A percentile compares a stretch with the other conserved stretches of the same genome.
Conservation (phyloP, 1,139 yeast genomes). For the Entelexis sorbosivorans region DNA sequence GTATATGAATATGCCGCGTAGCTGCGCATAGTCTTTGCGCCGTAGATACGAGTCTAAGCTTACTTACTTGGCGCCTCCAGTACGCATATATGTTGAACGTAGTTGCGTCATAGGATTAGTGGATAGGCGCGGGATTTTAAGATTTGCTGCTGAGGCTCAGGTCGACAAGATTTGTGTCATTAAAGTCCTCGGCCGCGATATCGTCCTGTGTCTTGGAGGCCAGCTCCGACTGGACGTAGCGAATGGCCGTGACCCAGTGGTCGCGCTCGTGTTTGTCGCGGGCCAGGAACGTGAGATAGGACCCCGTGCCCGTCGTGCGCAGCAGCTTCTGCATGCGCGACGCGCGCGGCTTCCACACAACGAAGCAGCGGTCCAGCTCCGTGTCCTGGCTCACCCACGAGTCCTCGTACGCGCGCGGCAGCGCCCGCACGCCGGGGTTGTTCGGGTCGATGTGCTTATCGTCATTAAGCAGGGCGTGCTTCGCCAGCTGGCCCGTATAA, state of each 20-base stretch:
- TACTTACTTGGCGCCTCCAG: too few species aligned
- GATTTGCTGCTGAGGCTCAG: not conserved
- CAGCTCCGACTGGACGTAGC: constrained; percentile 33
- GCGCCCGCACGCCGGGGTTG: constrained; percentile 45
- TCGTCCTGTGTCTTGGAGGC: not conserved
- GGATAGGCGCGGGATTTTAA: too few species aligned
- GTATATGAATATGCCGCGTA: constrained; percentile 55
- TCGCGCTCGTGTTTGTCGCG: constrained; percentile 76
- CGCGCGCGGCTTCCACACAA: constrained; percentile 49
- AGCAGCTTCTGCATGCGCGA: not conserved
- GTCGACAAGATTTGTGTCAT: not conserved
- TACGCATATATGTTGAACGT: too few species aligned
- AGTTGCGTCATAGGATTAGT: too few species aligned
- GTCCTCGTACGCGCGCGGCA: constrained; percentile 66
- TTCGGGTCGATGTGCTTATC: constrained; percentile 38
- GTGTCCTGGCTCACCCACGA: constrained; percentile 81
- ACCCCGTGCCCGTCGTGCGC: constrained; percentile 18
- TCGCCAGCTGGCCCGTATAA: constrained; percentile 58
- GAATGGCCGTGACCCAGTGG: constrained; percentile 60
- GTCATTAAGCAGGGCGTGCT: constrained; percentile 44
- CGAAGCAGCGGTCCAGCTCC: constrained; percentile 61
- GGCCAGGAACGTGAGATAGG: constrained; percentile 59
- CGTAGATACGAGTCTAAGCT: too few species aligned
- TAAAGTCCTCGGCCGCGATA: not conserved
- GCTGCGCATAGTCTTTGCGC: too few species aligned